Base-by-base conservation (phyloP, 2,329 filamentous ascomycete species). In the Ophiocordyceps camponoti-leonardi region DNA sequence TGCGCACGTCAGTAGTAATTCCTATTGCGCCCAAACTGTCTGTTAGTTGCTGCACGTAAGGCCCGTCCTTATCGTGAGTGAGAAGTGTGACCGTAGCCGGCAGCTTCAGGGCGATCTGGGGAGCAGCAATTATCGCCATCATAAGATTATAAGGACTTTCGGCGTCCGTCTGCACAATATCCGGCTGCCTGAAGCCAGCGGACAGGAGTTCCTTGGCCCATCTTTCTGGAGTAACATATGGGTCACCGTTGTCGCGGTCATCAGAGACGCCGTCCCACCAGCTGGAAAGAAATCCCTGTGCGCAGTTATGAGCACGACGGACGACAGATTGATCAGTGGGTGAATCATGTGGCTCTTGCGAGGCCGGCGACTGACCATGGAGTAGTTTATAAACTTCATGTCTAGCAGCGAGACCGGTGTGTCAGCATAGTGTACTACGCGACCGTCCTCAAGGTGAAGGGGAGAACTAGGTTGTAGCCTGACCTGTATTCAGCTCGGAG, bases 221-320 rank as follows among this genome's bases (percentile, higher is more conserved):
- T 6, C 50, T 20, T 0, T 53, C 48, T 0, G 48, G 35, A 0
- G 48, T 35, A 12, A 61, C 46, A n/a, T 51, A 57, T 3, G 61
- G 59, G 43, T 54, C 52, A 1, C 1, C n/a, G n/a, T n/a, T n/a
- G n/a, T 41, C 4, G 3, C 60, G 54, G 4, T 45, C 49, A 14
- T 62, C 58, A 1, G 51, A 49, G 6, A 46, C 49, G 1, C 61
- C 61, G 0, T 59, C 48, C 63, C 62, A 65, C 62, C 63, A 66
- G 2, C 55, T 57, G 0, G 55, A 47, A 4, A 60, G 49, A 2
- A 49, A 43, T 0, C 61, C 58, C 39, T 41, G 18, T 4, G 6
- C 6, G 12, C 12, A 16, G 6, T 23, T 23, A 23, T 23, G 22
- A 23, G 22, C 6, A 23, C 22, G 22, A 23, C 22, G 22, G 22